phyloP scores from a whole-genome alignment of 2,329 filamentous ascomycete species.

The Microthyrium microscopicum region DNA sequence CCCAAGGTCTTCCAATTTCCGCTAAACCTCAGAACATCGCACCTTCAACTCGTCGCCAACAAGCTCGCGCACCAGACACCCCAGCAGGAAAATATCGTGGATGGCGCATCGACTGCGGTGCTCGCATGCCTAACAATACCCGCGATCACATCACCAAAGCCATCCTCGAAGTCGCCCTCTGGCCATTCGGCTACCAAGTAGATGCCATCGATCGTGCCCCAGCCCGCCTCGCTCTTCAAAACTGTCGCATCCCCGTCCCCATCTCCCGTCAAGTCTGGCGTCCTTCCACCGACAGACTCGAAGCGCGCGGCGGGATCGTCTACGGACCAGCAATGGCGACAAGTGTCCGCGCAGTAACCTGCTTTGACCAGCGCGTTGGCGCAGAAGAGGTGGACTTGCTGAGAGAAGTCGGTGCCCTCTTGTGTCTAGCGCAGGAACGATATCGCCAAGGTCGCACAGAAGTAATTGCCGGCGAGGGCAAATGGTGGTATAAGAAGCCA shows the following conservation, averaged over 20 bases:
- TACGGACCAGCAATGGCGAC: conserved; percentile 41
- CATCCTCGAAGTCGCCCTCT: conserved; percentile 40
- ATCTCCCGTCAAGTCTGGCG: conserved; percentile 38
- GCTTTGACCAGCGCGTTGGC: conserved; percentile 23
- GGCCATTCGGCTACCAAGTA: conserved; percentile 40
- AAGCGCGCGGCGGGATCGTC: conserved; percentile 36
- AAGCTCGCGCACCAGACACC: conserved; percentile 10
- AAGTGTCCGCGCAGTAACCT: conserved; percentile 37
- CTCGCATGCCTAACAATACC: conserved; percentile 41
- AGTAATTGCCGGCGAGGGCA: conserved; percentile 33
- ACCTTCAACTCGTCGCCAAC: neutral
- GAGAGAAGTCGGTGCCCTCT: conserved; percentile 39
- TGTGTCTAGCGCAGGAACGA: conserved; percentile 43
- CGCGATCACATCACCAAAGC: conserved; percentile 38
- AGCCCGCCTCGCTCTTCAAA: conserved; percentile 30
- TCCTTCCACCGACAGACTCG: conserved; percentile 33
- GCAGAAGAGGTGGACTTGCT: conserved; percentile 31
- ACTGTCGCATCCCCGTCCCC: conserved; percentile 38
- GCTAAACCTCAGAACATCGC: neutral
- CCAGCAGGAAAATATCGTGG: conserved; percentile 35
- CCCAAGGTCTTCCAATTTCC: neutral
- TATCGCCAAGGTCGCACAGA: conserved; percentile 37
- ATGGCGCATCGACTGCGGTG: conserved; percentile 38
- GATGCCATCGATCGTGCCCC: conserved; percentile 27
- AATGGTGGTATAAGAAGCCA: conserved; percentile 42